Percentiles rank a stretch among this genome's conserved stretches.
Evolutionary conservation across 2,329 filamentous ascomycete species (phyloP).

Genomic region (Penicillium italicum): DNA sequence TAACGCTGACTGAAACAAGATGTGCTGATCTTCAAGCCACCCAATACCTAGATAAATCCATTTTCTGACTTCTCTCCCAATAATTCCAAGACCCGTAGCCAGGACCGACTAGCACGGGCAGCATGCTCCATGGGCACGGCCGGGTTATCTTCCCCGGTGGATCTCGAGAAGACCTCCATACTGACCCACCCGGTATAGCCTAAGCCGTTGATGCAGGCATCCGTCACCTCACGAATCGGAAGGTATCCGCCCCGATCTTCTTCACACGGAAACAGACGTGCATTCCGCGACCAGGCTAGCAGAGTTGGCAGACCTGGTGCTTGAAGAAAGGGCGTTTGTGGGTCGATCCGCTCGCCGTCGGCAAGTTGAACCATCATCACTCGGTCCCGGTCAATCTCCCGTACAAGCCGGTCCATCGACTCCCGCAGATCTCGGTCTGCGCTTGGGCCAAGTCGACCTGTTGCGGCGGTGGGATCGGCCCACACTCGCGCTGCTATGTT

Average conservation of each 20-base stretch:
- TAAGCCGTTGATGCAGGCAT: conserved; percentile 57
- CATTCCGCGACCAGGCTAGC: conserved; percentile 76
- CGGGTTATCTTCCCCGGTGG: conserved; percentile 51
- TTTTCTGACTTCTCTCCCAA: conserved; percentile 6
- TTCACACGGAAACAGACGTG: conserved; percentile 64
- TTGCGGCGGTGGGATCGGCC: conserved; percentile 59
- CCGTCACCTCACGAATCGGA: conserved; percentile 58
- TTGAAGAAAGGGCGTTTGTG: conserved; percentile 55
- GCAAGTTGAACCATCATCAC: conserved; percentile 73
- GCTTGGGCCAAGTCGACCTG: conserved; percentile 48
- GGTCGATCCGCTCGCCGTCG: conserved; percentile 62
- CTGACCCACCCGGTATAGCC: conserved; percentile 67
- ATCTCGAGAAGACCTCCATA: conserved; percentile 64
- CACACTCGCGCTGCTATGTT: conserved; percentile 69
- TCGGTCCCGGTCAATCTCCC: conserved; percentile 57
- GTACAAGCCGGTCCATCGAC: conserved; percentile 55
- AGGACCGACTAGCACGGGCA: conserved; percentile 36
- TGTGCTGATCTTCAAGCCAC: background rate
- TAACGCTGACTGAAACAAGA: background rate
- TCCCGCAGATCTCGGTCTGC: conserved; percentile 54
- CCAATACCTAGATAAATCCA: background rate
- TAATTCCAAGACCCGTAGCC: conserved; percentile 14
- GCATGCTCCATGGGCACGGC: conserved; percentile 56
- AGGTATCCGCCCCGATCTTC: conserved; percentile 61
- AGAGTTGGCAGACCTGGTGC: conserved; percentile 54